phyloP scores from a whole-genome alignment of 768 basidiomycete species.

The Psilocybe azurescens region DNA sequence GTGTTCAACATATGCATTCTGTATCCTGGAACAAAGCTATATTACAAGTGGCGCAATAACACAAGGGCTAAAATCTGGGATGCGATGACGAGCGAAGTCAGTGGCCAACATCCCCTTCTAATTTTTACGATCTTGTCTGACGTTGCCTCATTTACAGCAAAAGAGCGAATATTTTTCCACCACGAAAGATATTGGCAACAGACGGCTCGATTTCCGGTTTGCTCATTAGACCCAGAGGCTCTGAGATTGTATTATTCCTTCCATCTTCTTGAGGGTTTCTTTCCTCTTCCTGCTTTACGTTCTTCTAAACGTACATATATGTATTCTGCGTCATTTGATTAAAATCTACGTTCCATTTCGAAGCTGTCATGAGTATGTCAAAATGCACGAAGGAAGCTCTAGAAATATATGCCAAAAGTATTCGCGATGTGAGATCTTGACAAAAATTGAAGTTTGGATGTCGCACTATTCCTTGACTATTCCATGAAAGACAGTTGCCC shows the following conservation, averaged over 20 bases:
- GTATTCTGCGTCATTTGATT: not conserved
- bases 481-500: no score
- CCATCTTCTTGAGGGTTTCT: not conserved
- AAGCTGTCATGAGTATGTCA: no score
- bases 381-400: no score
- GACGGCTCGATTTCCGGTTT: conserved; percentile 68
- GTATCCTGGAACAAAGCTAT: conserved; percentile 58
- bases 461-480: no score
- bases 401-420: no score
- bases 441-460: no score
- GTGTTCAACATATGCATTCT: conserved; percentile 54
- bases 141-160: conserved; percentile 41
- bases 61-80: conserved; percentile 61
- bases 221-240: conserved; percentile 44
- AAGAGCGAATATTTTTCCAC: conserved; percentile 59
- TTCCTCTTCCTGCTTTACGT: not conserved
- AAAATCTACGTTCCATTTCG: not conserved
- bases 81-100: conserved; percentile 53
- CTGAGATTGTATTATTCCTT: not conserved
- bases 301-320: not conserved
- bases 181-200: conserved; percentile 64
- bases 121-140: not conserved
- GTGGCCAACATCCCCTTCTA: conserved; percentile 12
- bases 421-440: no score
- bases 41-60: conserved; percentile 64